Base-by-base conservation (phyloP, 2,329 filamentous ascomycete species). In the Cryphonectria radicalis region DNA sequence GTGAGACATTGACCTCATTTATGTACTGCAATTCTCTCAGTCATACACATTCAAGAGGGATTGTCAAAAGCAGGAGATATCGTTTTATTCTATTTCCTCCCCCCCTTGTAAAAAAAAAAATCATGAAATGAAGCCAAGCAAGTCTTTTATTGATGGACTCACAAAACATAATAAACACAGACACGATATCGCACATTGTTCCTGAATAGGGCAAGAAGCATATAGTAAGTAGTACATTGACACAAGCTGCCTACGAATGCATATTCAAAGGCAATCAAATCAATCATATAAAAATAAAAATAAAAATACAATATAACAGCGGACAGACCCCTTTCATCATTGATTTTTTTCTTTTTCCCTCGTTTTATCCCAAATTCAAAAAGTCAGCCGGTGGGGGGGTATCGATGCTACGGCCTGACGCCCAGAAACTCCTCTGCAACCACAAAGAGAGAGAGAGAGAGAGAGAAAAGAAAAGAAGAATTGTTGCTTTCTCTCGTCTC, bases 151-250 rank as follows among this genome's bases (percentile, higher is more conserved):
- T 1, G 5, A 53, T 10, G 8, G 59, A 55, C 2, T 53, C 50
- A 25, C 25, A 11, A 14, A 32, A 5, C 3, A 25, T 28, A 19
- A 32, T 19, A 0, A 25, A 25, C 32, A 28, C 53, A 67, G 1
- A 63, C 6, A 42, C 50, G 37, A 28, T 6, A 46, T 19, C 17
- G 17, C 17, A 46, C 43, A 11, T 22, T 55, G 11, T 14, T 3
- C 43, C 43, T 55, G 28, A 22, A 19, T n/a, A 19, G 17, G 46
- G 55, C 43, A 67, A 8, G 11, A 22, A 57, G 25, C 35, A 46
- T 70, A 68, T 70, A 40, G 65, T 0, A 46, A 70, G 66, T 70
- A 40, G 65, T 70, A 70, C 68, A 68, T 72, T 72, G 53, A 43
- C 70, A 70, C 46, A 63, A 66, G 59, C 65, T 70, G 68, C 59